Evolutionary conservation across 306 rosid species (phyloP).

Genomic region (Hippophae rhamnoides): DNA sequence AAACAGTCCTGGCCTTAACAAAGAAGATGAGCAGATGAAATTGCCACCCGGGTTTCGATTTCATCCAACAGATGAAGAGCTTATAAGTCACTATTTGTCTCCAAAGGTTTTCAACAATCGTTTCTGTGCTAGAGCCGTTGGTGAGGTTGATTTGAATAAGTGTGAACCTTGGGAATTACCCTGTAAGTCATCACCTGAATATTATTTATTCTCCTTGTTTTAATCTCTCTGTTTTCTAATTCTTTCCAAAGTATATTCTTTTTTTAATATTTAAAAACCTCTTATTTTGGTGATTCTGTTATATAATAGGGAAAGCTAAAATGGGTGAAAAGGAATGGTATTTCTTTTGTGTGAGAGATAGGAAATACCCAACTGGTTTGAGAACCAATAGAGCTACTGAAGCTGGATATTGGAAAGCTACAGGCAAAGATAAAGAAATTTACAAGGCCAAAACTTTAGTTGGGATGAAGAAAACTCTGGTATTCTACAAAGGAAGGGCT

Average conservation of each 20-base stretch:
- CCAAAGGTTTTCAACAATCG: conserved; percentile 47
- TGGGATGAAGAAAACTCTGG: conserved; percentile 93
- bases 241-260: neutral
- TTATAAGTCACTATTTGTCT: conserved; percentile 56
- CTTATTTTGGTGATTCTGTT: conserved; percentile 3
- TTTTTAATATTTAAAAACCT: neutral
- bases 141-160: conserved; percentile 75
- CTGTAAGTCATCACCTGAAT: conserved; percentile 29
- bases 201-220: neutral
- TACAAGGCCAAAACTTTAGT: conserved; percentile 34
- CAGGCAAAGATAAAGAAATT: conserved; percentile 83
- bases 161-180: conserved; percentile 98
- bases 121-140: conserved; percentile 55
- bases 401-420: conserved; percentile 93
- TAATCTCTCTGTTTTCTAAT: neutral
- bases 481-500: conserved; percentile 84
- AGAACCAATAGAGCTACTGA: conserved; percentile 83
- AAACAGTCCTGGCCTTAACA: conserved; percentile 13
- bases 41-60: conserved; percentile 90
- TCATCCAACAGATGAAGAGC: conserved; percentile 89
- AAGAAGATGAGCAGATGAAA: conserved; percentile 34
- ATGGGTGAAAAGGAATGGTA: conserved; percentile 87
- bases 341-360: conserved; percentile 66
- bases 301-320: conserved; percentile 53
- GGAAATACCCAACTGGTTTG: conserved; percentile 73